A percentile compares a stretch with the other conserved stretches of the same genome.
phyloP scores from a whole-genome alignment of 768 basidiomycete species.

The Cyclocybe aegerita region DNA sequence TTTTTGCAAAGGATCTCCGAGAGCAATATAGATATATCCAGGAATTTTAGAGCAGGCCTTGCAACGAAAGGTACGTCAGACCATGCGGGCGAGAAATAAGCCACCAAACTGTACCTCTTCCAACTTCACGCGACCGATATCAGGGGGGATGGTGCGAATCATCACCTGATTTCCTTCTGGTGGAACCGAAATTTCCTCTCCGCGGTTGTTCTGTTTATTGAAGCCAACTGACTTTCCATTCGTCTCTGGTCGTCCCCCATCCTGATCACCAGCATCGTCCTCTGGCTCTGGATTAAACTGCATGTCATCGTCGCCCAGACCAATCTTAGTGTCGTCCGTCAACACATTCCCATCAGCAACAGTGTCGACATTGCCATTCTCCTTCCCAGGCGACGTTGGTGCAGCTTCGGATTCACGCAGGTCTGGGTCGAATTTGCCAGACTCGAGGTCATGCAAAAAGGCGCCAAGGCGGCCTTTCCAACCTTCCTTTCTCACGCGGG shows the following conservation, averaged over 20 bases:
- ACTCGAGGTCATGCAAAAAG: slow-evolving; percentile 80
- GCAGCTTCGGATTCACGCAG: slow-evolving; percentile 60
- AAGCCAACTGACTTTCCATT: slow-evolving; percentile 55
- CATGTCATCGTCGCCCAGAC: slow-evolving; percentile 67
- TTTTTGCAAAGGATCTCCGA: slow-evolving; percentile 91
- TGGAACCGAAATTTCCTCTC: slow-evolving; percentile 69
- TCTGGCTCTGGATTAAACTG: slow-evolving; percentile 72
- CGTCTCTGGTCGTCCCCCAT: slow-evolving; percentile 48
- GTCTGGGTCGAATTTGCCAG: slow-evolving; percentile 84
- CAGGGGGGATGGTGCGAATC: slow-evolving; percentile 93
- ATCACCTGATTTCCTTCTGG: slow-evolving; percentile 90
- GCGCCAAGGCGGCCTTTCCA: slow-evolving; percentile 73
- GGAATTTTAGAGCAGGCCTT: slow-evolving; percentile 77
- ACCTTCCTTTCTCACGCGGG: slow-evolving; percentile 79
- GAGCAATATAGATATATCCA: slow-evolving; percentile 85
- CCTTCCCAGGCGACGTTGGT: slow-evolving; percentile 51
- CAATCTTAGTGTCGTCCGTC: slow-evolving; percentile 50
- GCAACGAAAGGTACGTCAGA: slow-evolving; percentile 7
- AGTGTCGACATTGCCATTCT: slow-evolving; percentile 43
- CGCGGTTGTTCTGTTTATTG: slow-evolving; percentile 52
- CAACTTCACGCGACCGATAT: slow-evolving; percentile 84
- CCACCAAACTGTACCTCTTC: slow-evolving; percentile 64
- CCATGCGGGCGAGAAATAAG: not conserved
- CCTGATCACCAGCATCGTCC: slow-evolving; percentile 67
- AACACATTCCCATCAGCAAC: slow-evolving; percentile 40